Evolutionary conservation across 2,329 filamentous ascomycete genomes (phyloP).

Genomic region (Aureobasidium melanogenum): DNA sequence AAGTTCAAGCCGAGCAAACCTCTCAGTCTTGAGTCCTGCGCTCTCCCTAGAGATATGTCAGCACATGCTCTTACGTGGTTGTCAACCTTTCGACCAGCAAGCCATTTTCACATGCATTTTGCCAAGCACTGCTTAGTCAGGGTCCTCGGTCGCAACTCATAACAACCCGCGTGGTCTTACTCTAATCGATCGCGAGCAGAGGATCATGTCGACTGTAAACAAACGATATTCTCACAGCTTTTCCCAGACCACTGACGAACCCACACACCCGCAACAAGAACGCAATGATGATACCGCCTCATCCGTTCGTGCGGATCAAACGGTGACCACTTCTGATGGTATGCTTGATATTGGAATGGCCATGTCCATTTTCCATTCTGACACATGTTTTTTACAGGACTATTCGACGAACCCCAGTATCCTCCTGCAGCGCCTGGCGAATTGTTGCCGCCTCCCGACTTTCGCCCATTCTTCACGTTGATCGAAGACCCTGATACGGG

Average conservation of each 20-base stretch:
- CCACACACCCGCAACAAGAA: neutral
- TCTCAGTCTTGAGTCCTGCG: neutral
- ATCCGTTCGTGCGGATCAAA: neutral
- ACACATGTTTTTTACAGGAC: neutral
- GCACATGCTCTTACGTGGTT: neutral
- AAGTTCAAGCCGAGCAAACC: neutral
- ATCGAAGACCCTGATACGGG: slow-evolving; percentile 66
- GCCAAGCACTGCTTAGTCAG: slow-evolving; percentile 11
- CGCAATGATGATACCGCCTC: neutral
- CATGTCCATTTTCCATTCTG: neutral
- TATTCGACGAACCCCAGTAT: slow-evolving; percentile 8
- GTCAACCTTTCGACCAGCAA: neutral
- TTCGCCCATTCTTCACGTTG: slow-evolving; percentile 78
- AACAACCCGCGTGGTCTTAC: neutral
- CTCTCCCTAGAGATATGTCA: neutral
- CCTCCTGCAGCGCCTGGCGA: neutral
- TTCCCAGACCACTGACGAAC: neutral
- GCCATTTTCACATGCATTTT: slow-evolving; percentile 8
- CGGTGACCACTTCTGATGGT: neutral
- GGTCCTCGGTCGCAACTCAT: neutral
- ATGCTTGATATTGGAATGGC: neutral
- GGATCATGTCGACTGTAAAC: slow-evolving; percentile 1
- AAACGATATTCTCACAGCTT: slow-evolving; percentile 7
- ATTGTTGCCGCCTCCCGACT: slow-evolving; percentile 40
- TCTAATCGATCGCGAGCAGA: neutral